These are phyloP conservation scores for Dothideomycetes sp. DNA, from an alignment of 2,329 filamentous ascomycete genomes.

Conservation along the genomic window DNA sequence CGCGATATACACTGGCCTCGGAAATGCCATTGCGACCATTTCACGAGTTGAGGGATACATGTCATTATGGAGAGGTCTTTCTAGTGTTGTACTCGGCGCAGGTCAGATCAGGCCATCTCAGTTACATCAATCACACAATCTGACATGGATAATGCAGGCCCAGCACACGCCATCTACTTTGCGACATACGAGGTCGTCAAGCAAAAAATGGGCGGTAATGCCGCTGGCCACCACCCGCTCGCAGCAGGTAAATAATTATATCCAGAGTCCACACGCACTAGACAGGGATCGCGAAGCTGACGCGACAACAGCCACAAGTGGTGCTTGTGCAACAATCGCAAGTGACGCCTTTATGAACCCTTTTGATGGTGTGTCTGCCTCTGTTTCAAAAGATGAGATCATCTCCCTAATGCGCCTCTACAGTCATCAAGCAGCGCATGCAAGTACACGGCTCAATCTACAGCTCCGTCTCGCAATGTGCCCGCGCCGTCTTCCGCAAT, in stretches of 20 bases:
- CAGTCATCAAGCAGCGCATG: conserved; percentile 99
- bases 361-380: conserved; percentile 74
- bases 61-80: conserved; percentile 92
- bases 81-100: conserved; percentile 89
- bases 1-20: conserved; percentile 77
- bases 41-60: conserved; percentile 79
- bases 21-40: conserved; percentile 87
- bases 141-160: conserved; percentile 46
- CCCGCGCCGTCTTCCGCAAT: conserved; percentile 71
- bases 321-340: conserved; percentile 88
- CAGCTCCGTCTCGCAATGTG: conserved; percentile 77
- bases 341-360: conserved; percentile 99
- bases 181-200: conserved; percentile 97
- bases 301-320: conserved; percentile 60
- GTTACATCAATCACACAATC: conserved; percentile 13
- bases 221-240: conserved; percentile 79
- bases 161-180: conserved; percentile 96
- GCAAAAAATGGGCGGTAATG: conserved; percentile 88
- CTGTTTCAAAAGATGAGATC: not conserved
- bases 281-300: conserved; percentile 5
- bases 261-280: conserved; percentile 5
- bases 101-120: conserved; percentile 40
- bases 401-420: conserved; percentile 4
- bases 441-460: conserved; percentile 95
- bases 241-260: conserved; percentile 74